Conservation (phyloP, 169 alveolate species). For the Plasmodium berghei region DNA sequence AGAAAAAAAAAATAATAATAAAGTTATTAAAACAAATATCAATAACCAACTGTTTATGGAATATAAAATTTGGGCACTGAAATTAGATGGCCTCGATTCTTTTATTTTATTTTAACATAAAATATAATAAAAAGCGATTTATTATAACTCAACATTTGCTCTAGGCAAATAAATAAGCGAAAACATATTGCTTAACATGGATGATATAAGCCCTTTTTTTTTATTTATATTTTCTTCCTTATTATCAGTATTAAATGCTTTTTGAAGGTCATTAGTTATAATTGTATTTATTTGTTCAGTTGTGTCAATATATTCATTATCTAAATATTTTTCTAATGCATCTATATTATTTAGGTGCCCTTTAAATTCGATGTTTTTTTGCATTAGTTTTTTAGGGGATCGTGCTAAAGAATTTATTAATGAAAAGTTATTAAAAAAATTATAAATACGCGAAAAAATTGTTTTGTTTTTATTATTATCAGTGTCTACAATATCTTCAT, state of each 20-base stretch:
- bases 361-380: constrained; percentile 54
- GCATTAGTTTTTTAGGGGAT: constrained; percentile 37
- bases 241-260: background rate
- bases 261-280: constrained; percentile 26
- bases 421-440: constrained; percentile 17
- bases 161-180: constrained; percentile 48
- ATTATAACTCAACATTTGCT: constrained; percentile 35
- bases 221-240: constrained; percentile 10
- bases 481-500: background rate
- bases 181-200: constrained; percentile 19
- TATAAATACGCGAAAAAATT: constrained; percentile 4
- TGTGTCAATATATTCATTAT: constrained; percentile 40
- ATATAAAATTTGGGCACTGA: no score
- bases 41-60: no score
- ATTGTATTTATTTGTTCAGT: constrained; percentile 15
- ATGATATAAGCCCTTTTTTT: constrained; percentile 31
- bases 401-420: constrained; percentile 29
- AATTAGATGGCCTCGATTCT: no score
- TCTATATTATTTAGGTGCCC: constrained; percentile 21
- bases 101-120: no score
- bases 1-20: no score
- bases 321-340: constrained; percentile 15
- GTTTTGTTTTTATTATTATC: background rate
- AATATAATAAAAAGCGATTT: no score
- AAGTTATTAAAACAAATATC: no score